Percentiles rank a stretch among this genome's conserved stretches.
phyloP scores from a whole-genome alignment of 805 yeast genomes.

The Lachancea sp. region DNA sequence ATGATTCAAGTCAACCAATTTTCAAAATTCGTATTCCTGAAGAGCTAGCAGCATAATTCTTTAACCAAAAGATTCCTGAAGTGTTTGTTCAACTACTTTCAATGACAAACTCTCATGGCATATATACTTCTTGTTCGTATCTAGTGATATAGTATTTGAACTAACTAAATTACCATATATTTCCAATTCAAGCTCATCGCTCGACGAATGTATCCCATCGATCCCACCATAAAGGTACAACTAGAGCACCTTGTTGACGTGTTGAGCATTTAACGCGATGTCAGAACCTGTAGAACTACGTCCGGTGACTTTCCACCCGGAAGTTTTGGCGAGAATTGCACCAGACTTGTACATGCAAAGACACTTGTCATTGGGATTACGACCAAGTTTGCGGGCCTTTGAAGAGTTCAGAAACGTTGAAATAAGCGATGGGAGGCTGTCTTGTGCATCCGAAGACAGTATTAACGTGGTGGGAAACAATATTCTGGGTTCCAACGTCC shows the following conservation, averaged over 20 bases:
- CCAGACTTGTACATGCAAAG: conserved; percentile 80
- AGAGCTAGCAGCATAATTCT: no score
- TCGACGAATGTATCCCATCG: neutral
- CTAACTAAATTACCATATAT: no score
- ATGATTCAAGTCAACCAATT: no score
- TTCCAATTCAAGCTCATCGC: no score
- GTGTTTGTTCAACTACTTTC: no score
- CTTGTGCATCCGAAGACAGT: conserved; percentile 34
- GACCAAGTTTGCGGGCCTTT: conserved; percentile 68
- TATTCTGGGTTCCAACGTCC: conserved; percentile 61
- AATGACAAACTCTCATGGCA: no score
- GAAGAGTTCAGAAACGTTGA: conserved; percentile 63
- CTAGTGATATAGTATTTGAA: no score
- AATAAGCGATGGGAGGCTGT: conserved; percentile 35
- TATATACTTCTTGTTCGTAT: no score
- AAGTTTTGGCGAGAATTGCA: conserved; percentile 73
- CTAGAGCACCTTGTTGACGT: neutral
- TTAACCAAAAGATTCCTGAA: no score
- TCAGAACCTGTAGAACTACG: conserved; percentile 26
- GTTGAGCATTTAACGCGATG: neutral
- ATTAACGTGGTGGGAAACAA: conserved; percentile 23
- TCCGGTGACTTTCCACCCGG: conserved; percentile 68
- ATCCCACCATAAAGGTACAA: no score
- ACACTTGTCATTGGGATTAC: conserved; percentile 64
- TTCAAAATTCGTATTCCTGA: no score